Evolutionary conservation across 116 monocot species (phyloP), one percentile per base, ranked within the genome.

Genomic region (Cymodocea nodosa): DNA sequence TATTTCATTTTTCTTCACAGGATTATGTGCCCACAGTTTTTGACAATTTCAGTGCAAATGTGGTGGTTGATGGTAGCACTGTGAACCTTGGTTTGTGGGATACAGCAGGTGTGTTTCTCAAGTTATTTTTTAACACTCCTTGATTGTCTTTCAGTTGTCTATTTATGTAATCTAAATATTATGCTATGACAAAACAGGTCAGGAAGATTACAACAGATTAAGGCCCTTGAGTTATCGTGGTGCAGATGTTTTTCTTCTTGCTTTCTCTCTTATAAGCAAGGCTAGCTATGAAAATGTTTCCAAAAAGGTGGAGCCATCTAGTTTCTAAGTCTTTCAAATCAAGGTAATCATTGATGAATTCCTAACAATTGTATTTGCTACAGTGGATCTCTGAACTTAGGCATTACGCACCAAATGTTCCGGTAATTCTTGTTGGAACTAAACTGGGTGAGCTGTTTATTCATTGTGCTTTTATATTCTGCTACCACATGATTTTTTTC

Each of bases 1-100:
- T 30, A 30, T 30, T 30, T 44, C 44, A 8, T 44, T 44, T 44
- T 44, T 44, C 44, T 44, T 44, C 5, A 50, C 80, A 89, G 89
- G 89, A 89, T 74, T 89, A 89, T 63, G 82, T 89, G 39, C 89
- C 89, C 4, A 89, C 89, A 12, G 89, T 89, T 19, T 89, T 89
- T 71, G 89, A 89, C 64, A 89, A 89, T 72, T 89, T 89, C 74
- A 89, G 89, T 73, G 89, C 89, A 3, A 89, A 89, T 68, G 89
- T 89, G 11, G 69, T 77, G 13, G 89, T 89, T 23, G 89, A 89
- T 71, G 89, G 89, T 23, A 89, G 64, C 75, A 82, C 82, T 49
- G 85, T 89, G 20, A 89, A 89, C 61, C 62, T 89, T 52, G 89
- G 89, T n/a, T 76, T 89, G 73, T 89, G 89, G 89, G 89, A 89